phyloP scores from a whole-genome alignment of 768 basidiomycete species.

The Glaciozyma martinii region DNA sequence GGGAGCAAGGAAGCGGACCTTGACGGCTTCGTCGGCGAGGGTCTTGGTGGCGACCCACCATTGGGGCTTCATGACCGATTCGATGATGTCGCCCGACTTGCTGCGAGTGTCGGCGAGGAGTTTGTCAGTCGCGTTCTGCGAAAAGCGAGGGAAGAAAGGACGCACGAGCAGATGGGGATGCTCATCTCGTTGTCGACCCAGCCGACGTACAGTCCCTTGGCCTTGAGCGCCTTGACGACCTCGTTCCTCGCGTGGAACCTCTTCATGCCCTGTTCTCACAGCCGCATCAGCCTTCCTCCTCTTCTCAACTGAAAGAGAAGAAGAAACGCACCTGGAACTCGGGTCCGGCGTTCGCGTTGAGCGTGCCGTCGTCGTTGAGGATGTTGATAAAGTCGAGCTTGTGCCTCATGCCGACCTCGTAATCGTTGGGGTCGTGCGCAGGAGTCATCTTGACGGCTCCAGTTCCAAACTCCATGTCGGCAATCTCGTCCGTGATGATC shows the following conservation, averaged over 20 bases:
- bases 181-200: slow-evolving; percentile 96
- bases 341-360: slow-evolving; percentile 69
- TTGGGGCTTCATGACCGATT: slow-evolving; percentile 89
- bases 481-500: slow-evolving; percentile 74
- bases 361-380: slow-evolving; percentile 90
- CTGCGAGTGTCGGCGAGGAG: slow-evolving; percentile 41
- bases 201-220: slow-evolving; percentile 74
- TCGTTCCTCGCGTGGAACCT: slow-evolving; percentile 84
- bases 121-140: background rate
- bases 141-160: background rate
- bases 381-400: slow-evolving; percentile 86
- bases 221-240: slow-evolving; percentile 74
- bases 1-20: slow-evolving; percentile 45
- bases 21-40: slow-evolving; percentile 78
- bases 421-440: slow-evolving; percentile 95
- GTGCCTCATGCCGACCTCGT: slow-evolving; percentile 82
- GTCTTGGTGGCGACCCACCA: slow-evolving; percentile 98
- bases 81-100: slow-evolving; percentile 94
- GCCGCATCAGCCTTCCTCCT: background rate
- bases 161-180: slow-evolving; percentile 82
- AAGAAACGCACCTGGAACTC: background rate
- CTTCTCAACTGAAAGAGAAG: too few species aligned
- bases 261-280: slow-evolving; percentile 68
- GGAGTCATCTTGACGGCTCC: slow-evolving; percentile 99
- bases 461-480: slow-evolving; percentile 93